These are phyloP conservation scores for Barnettozyma wickerhamii DNA, from an alignment of 805 yeast genomes.

Conservation along the genomic window DNA sequence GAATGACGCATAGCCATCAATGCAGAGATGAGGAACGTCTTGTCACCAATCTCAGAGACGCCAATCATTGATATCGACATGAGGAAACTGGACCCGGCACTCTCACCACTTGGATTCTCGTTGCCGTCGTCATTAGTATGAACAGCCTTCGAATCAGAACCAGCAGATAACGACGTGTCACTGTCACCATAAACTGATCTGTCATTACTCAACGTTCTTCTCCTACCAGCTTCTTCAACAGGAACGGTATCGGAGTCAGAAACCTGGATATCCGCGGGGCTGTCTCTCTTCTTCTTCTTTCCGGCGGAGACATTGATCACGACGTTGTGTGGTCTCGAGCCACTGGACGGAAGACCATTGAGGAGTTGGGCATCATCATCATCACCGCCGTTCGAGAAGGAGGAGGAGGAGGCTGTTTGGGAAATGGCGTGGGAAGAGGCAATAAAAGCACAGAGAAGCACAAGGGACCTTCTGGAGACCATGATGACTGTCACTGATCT, in stretches of 20 bases:
- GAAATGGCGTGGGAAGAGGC: no score
- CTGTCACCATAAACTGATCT: no score
- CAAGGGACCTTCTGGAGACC: neutral
- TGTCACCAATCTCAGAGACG: slow-evolving; percentile 96
- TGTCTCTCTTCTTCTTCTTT: slow-evolving; percentile 13
- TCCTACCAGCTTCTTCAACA: no score
- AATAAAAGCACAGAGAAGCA: slow-evolving; percentile 13
- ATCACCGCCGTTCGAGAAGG: no score
- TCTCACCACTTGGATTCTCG: neutral
- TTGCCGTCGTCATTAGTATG: neutral
- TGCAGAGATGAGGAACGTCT: slow-evolving; percentile 94
- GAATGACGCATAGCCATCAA: slow-evolving; percentile 96
- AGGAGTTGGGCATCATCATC: no score
- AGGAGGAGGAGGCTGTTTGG: no score
- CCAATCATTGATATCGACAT: slow-evolving; percentile 88
- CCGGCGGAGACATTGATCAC: neutral
- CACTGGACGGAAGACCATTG: no score
- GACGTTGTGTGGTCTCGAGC: slow-evolving; percentile 6
- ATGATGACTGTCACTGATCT: no score
- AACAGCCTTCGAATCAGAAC: neutral
- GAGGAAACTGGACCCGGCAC: slow-evolving; percentile 43
- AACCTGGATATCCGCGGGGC: slow-evolving; percentile 21
- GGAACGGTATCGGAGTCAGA: slow-evolving; percentile 22
- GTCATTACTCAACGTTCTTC: no score
- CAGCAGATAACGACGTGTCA: no score